Percentiles rank a stretch among this genome's conserved stretches.
Evolutionary conservation across 2,329 filamentous ascomycete species (phyloP).

Genomic region (Fusarium decemcellulare): DNA sequence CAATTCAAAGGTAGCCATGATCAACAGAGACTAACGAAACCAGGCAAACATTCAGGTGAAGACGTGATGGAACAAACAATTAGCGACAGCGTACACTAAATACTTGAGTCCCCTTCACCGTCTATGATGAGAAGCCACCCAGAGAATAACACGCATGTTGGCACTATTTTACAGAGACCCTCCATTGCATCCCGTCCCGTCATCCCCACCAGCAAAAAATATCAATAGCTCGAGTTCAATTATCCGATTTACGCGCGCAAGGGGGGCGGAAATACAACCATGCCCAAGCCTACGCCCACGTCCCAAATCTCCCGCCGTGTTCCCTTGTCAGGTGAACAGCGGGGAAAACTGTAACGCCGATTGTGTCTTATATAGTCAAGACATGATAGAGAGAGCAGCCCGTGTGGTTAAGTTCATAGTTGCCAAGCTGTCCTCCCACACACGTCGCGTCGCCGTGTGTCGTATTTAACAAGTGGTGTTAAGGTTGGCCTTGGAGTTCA

Average conservation of each 20-base stretch:
- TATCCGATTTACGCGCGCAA: constrained; percentile 43
- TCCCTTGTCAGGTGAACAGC: constrained; percentile 22
- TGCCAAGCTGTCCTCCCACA: constrained; percentile 52
- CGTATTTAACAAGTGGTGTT: constrained; percentile 67
- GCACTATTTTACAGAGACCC: constrained; percentile 66
- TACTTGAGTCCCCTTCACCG: constrained; percentile 57
- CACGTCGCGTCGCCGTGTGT: constrained; percentile 22
- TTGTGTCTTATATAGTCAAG: constrained; percentile 42
- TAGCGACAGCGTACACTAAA: constrained; percentile 59
- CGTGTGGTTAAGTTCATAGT: constrained; percentile 50
- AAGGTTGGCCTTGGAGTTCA: constrained; percentile 93
- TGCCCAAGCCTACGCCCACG: constrained; percentile 43
- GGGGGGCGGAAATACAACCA: constrained; percentile 33
- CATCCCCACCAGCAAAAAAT: constrained; percentile 39
- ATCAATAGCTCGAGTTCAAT: constrained; percentile 39
- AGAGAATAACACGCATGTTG: constrained; percentile 58
- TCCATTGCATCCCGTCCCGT: constrained; percentile 41
- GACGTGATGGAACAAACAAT: constrained; percentile 41
- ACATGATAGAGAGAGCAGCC: constrained; percentile 41
- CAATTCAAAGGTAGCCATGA: too few species aligned
- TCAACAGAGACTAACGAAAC: neutral
- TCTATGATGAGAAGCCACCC: constrained; percentile 64
- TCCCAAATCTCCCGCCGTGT: constrained; percentile 37
- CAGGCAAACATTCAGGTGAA: neutral
- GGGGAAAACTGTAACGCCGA: constrained; percentile 44